Percentiles rank a stretch among this genome's conserved stretches.
phyloP scores from a whole-genome alignment of 371 early-diverging fungal species.

The Zancudomyces culisetae region DNA sequence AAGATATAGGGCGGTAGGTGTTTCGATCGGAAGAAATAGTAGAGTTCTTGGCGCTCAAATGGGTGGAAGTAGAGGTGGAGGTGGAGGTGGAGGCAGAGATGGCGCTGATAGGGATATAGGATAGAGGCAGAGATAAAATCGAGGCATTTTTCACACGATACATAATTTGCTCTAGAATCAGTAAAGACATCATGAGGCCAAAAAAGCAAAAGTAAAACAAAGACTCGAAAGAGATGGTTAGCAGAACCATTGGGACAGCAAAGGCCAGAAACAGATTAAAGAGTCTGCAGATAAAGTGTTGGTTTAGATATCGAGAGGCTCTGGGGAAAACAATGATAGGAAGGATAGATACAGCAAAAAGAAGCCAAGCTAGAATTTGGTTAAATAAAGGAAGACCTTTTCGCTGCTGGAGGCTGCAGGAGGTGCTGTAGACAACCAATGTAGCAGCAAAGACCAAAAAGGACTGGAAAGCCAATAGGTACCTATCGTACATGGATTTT shows the following conservation, averaged over 20 bases:
- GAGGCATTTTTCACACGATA: slow-evolving; percentile 4
- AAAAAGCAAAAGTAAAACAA: slow-evolving; percentile 73
- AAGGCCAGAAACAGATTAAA: slow-evolving; percentile 65
- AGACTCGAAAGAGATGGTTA: slow-evolving; percentile 73
- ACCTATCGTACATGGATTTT: slow-evolving; percentile 15
- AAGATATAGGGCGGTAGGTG: not conserved
- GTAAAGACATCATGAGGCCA: slow-evolving; percentile 52
- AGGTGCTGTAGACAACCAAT: slow-evolving; percentile 18
- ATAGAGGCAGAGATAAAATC: not conserved
- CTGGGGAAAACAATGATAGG: slow-evolving; percentile 45
- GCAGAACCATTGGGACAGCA: slow-evolving; percentile 63
- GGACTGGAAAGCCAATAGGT: slow-evolving; percentile 24
- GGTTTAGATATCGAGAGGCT: slow-evolving; percentile 23
- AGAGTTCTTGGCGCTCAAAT: not conserved
- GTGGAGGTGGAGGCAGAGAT: not conserved
- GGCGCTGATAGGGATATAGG: not conserved
- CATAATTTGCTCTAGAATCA: slow-evolving; percentile 42
- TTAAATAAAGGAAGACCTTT: slow-evolving; percentile 15
- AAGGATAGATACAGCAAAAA: slow-evolving; percentile 31
- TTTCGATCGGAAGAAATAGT: not conserved
- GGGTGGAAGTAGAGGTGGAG: not conserved
- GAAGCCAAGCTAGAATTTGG: slow-evolving; percentile 20
- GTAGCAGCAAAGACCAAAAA: slow-evolving; percentile 16
- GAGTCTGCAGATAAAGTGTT: slow-evolving; percentile 60
- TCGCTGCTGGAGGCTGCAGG: slow-evolving; percentile 9